Conservation (phyloP, 805 yeast species). For the Sugiyamaella smithiae region DNA sequence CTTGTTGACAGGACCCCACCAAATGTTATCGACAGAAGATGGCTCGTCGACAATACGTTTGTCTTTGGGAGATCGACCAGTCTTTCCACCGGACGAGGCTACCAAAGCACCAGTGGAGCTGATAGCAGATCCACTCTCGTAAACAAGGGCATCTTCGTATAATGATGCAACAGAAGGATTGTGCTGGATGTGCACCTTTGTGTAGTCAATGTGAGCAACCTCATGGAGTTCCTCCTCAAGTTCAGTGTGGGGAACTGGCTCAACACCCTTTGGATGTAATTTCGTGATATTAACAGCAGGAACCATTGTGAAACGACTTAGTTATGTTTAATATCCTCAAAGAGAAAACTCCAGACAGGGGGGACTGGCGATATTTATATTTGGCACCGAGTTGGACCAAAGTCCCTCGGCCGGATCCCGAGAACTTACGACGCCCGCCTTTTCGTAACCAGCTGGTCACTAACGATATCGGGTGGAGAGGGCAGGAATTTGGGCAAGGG, state of each 20-base stretch:
- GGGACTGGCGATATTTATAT: neutral
- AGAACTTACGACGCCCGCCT: slow-evolving; percentile 1
- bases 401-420: slow-evolving; percentile 3
- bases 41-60: slow-evolving; percentile 96
- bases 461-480: slow-evolving; percentile 1
- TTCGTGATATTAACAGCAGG: slow-evolving; percentile 41
- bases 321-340: neutral
- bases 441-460: neutral
- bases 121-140: slow-evolving; percentile 87
- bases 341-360: neutral
- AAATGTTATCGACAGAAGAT: slow-evolving; percentile 74
- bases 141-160: slow-evolving; percentile 85
- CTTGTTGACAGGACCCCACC: slow-evolving; percentile 99
- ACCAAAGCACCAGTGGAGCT: slow-evolving; percentile 91
- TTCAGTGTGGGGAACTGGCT: slow-evolving; percentile 39
- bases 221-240: slow-evolving; percentile 40
- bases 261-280: slow-evolving; percentile 43
- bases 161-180: slow-evolving; percentile 90
- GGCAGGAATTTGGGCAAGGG: neutral
- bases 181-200: slow-evolving; percentile 50
- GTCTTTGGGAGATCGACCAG: slow-evolving; percentile 98
- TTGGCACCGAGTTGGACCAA: neutral
- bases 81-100: slow-evolving; percentile 92
- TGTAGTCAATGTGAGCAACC: slow-evolving; percentile 42
- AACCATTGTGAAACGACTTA: slow-evolving; percentile 25